Evolutionary conservation across 2,329 filamentous ascomycete species (phyloP), one percentile per base, ranked within the genome.

Genomic region (Colletotrichum acutatum): DNA sequence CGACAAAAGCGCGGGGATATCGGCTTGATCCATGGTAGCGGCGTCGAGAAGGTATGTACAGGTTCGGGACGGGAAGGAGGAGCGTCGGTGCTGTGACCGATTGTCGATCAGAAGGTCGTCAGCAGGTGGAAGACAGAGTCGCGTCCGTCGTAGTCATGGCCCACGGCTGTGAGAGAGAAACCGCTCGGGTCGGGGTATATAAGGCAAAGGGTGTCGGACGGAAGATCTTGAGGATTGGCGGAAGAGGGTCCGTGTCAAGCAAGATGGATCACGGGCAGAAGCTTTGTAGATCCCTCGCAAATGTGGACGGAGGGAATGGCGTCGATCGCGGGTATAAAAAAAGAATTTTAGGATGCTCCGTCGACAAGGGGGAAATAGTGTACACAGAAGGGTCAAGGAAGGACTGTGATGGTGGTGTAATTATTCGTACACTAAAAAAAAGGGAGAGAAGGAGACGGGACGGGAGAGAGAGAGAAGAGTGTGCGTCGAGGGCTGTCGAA

Each of bases 1-100:
- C 84, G 89, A 86, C 77, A 92, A 85, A 77, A 92, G 87, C 81
- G 89, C 88, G 61, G 90, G 90, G 77, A 92, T 90, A 77, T 92
- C 90, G 78, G 89, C 89, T 84, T 92, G 90, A 79, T 92, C 90
- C 90, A 92, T 90, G 75, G 75, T 78, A 74, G 62, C 57, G 22
- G n/a, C n/a, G 62, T 42, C 30, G 26, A 16, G 54, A 42, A 42
- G 14, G 58, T 62, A 59, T 56, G 54, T 42, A 60, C 52, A 37
- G 56, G n/a, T 58, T 60, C 58, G 72, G 65, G 49, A 19, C 57
- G 32, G 53, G 14, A 42, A 53, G 28, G 37, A 49, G 11, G 19
- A 62, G 59, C 28, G 65, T 69, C 60, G 73, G 49, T 61, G 63
- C 71, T 62, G 26, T 56, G 62, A 57, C 65, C 58, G 64, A 34